Base-by-base conservation (phyloP, 305 asterid genomes). In the Euphrasia arctica region DNA sequence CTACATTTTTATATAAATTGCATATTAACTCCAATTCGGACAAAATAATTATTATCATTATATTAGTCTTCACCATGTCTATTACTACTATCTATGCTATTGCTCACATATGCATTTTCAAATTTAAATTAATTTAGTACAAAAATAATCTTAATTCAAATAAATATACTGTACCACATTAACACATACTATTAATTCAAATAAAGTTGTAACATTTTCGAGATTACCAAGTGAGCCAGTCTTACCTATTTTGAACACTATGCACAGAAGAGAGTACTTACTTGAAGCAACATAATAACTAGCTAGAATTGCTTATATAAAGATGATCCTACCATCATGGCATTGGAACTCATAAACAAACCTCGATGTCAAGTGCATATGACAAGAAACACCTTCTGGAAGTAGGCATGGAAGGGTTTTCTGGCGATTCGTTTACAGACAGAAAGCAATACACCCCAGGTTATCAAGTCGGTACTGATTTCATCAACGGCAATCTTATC, bases 311-410 rank as follows among this genome's bases (percentile, higher is more conserved):
- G 66, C 82, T 50, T 18, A 18, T 84, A 84, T 11, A 74, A 48
- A 55, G 80, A 84, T 32, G 85, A 84, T 63, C 76, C 85, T 15
- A 79, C 82, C 2, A 72, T 84, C 64, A 77, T 84, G 90, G 90
- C 82, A 63, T 81, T 87, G 85, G 87, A 84, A 74, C 83, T 84
- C 2, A 75, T 84, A 6, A 84, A 84, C 14, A 87, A 84, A 43
- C 85, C 87, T 29, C 81, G 87, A 1, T 74, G 82, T 71, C 75
- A 79, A 59, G 71, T 65, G 0, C 52, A 8, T 83, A 18, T 0
- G 85, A 81, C 65, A 66, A 47, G 1, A 69, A 62, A 34, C 90
- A 83, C 61, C 69, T 83, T 56, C 7, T 81, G 32, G 82, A 74
- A 56, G 58, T 79, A 13, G 90, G 90, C 57, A 79, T 81, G 90